A percentile compares a stretch with the other conserved stretches of the same genome.
Conservation (phyloP, 2,329 filamentous ascomycete genomes). For the Colletotrichum sp. region DNA sequence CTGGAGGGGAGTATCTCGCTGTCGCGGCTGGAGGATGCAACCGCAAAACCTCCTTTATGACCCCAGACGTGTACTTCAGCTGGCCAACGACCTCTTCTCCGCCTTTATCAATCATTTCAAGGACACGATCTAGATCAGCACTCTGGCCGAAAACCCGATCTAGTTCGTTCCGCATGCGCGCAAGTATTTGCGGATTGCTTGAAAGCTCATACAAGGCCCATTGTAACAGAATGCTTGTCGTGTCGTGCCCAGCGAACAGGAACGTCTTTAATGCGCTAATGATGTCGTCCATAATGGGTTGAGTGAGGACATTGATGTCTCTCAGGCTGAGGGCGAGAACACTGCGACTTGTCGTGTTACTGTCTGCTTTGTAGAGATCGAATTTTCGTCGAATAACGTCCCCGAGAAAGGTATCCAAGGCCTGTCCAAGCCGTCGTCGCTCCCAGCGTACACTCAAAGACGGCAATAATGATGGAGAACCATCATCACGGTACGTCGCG, state of each 20-base stretch:
- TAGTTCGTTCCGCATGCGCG: slow-evolving; percentile 36
- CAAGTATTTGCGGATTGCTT: slow-evolving; percentile 30
- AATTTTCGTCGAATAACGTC: slow-evolving; percentile 29
- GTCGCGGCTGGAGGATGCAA: slow-evolving; percentile 38
- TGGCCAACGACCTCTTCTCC: slow-evolving; percentile 32
- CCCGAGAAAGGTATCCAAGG: slow-evolving; percentile 28
- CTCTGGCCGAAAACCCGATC: slow-evolving; percentile 37
- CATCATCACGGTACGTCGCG: slow-evolving; percentile 23
- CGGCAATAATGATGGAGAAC: slow-evolving; percentile 23
- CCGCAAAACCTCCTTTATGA: slow-evolving; percentile 42
- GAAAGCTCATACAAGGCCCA: slow-evolving; percentile 43
- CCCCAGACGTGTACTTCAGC: slow-evolving; percentile 38
- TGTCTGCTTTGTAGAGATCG: slow-evolving; percentile 1
- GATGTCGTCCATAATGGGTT: slow-evolving; percentile 30
- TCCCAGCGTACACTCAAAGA: background rate
- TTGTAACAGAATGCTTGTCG: slow-evolving; percentile 39
- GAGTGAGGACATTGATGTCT: slow-evolving; percentile 29
- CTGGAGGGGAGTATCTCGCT: slow-evolving; percentile 29
- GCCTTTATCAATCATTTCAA: slow-evolving; percentile 27
- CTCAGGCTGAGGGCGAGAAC: slow-evolving; percentile 37
- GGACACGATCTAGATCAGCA: slow-evolving; percentile 27
- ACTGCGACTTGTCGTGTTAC: slow-evolving; percentile 27
- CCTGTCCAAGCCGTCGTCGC: slow-evolving; percentile 22
- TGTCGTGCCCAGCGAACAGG: slow-evolving; percentile 46
- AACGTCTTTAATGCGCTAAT: slow-evolving; percentile 43